Percentiles rank a stretch among this genome's conserved stretches.
phyloP scores from a whole-genome alignment of 2,329 filamentous ascomycete species.

The Diaporthe citri region DNA sequence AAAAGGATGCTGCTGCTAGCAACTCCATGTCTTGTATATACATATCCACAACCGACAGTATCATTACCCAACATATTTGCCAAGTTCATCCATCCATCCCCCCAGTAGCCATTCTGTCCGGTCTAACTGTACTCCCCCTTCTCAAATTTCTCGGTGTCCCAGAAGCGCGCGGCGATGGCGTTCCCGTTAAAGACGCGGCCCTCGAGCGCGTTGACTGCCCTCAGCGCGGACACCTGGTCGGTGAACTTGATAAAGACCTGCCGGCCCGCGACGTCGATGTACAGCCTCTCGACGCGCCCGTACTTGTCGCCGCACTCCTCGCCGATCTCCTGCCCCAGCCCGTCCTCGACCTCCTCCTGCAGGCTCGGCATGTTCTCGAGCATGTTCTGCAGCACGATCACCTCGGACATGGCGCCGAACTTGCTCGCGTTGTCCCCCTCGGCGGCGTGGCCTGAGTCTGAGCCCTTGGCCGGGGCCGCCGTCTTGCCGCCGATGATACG shows the following conservation, averaged over 20 bases:
- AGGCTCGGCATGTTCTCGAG: slow-evolving; percentile 84
- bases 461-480: slow-evolving; percentile 28
- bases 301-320: slow-evolving; percentile 94
- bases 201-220: slow-evolving; percentile 92
- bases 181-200: slow-evolving; percentile 92
- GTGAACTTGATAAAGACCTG: slow-evolving; percentile 96
- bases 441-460: neutral
- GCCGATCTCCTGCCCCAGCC: slow-evolving; percentile 92
- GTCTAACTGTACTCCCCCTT: slow-evolving; percentile 64
- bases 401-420: slow-evolving; percentile 82
- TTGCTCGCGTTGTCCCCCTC: slow-evolving; percentile 53
- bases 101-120: slow-evolving; percentile 40
- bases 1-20: neutral
- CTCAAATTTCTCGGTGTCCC: slow-evolving; percentile 86
- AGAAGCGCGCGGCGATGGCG: slow-evolving; percentile 84
- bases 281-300: slow-evolving; percentile 83
- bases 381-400: slow-evolving; percentile 88
- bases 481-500: slow-evolving; percentile 85
- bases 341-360: slow-evolving; percentile 79
- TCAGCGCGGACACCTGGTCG: slow-evolving; percentile 82
- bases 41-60: neutral
- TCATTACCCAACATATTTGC: slow-evolving; percentile 28
- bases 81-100: neutral
- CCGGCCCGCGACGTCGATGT: slow-evolving; percentile 73
- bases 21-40: neutral